Percentiles rank a stretch among this genome's conserved stretches.
These are phyloP conservation scores for Mycena amicta DNA, from an alignment of 768 basidiomycete species.

Conservation along the genomic window DNA sequence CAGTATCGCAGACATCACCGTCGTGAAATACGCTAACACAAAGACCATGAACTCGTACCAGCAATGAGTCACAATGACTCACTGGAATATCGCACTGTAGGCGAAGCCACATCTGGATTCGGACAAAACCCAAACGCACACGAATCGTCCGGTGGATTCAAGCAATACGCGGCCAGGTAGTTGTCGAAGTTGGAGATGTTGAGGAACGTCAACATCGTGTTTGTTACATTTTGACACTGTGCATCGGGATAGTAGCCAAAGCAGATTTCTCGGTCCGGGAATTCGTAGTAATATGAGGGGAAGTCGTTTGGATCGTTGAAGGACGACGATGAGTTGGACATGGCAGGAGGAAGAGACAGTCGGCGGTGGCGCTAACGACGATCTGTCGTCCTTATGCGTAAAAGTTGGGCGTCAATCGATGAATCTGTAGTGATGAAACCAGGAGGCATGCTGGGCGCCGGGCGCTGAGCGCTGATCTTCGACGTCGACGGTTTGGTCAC, in stretches of 20 bases:
- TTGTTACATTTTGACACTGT: slow-evolving; percentile 3
- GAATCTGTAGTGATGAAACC: too few species aligned
- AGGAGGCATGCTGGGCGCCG: too few species aligned
- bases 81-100: background rate
- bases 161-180: slow-evolving; percentile 17
- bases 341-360: too few species aligned
- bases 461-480: too few species aligned
- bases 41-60: too few species aligned
- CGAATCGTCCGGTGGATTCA: slow-evolving; percentile 4
- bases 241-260: background rate
- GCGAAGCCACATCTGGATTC: slow-evolving; percentile 1
- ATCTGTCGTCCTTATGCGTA: too few species aligned
- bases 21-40: slow-evolving; percentile 18
- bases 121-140: background rate
- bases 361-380: too few species aligned
- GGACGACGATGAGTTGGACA: too few species aligned
- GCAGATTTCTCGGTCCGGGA: background rate
- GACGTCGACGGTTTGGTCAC: too few species aligned
- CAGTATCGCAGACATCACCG: slow-evolving; percentile 18
- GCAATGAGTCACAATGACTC: too few species aligned
- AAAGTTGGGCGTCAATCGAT: too few species aligned
- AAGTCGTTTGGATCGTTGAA: too few species aligned
- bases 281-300: background rate
- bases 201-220: background rate
- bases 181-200: slow-evolving; percentile 5